These are phyloP conservation scores for Halocafeteria seosinensis DNA, from an alignment of 108 stramenopile species.

Conservation along the genomic window DNA sequence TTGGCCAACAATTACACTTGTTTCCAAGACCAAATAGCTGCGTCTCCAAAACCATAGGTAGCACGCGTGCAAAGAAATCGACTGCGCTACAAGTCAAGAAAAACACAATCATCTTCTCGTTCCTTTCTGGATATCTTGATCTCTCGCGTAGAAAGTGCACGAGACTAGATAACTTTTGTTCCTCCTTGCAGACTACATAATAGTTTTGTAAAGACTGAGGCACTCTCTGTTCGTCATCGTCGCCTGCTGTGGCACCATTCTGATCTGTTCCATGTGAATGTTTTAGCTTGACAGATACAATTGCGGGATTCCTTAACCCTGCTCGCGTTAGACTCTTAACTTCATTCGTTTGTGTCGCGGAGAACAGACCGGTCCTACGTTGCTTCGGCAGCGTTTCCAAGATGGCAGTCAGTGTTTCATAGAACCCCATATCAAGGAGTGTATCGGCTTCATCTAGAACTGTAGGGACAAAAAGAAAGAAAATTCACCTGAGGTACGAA, in stretches of 20 bases:
- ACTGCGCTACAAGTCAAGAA: constrained; percentile 84
- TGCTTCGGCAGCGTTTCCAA: constrained; percentile 66
- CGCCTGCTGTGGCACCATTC: not conserved
- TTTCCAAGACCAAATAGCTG: not conserved
- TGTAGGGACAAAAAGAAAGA: no score
- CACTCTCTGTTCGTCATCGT: not conserved
- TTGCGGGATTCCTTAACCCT: constrained; percentile 86
- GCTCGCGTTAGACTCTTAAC: constrained; percentile 58
- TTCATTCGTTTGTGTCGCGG: constrained; percentile 64
- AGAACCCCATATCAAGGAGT: constrained; percentile 77
- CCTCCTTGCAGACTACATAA: not conserved
- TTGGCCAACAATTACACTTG: no score
- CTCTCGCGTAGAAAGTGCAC: not conserved
- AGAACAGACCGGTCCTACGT: constrained; percentile 85
- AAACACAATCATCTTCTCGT: constrained; percentile 71
- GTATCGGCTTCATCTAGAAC: constrained; percentile 92
- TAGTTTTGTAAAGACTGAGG: not conserved
- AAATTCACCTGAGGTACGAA: no score
- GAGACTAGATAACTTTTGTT: not conserved
- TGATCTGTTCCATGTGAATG: constrained; percentile 21
- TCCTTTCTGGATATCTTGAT: not conserved
- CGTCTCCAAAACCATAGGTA: not conserved
- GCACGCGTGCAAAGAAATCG: constrained; percentile 63
- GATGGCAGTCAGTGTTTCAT: constrained; percentile 57
- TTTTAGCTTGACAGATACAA: constrained; percentile 53